These are phyloP conservation scores for Fusarium dimerum DNA, from an alignment of 2,329 filamentous ascomycete species.

Conservation along the genomic window DNA sequence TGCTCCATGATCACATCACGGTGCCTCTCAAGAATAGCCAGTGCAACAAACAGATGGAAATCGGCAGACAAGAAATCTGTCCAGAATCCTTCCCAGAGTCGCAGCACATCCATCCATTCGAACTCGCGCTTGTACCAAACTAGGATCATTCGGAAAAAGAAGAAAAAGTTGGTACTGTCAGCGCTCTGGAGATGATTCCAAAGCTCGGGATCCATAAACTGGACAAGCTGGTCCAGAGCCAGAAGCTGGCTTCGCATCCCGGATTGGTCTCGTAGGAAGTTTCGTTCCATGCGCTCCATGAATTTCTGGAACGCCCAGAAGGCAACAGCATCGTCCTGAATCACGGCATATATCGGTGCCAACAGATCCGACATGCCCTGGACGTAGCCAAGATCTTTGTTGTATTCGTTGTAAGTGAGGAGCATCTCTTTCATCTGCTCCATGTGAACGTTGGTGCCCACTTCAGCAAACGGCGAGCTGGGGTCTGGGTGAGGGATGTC, in stretches of 20 bases:
- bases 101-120: slow-evolving; percentile 80
- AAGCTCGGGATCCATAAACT: slow-evolving; percentile 93
- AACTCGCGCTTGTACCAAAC: slow-evolving; percentile 99
- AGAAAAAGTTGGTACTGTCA: slow-evolving; percentile 98
- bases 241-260: slow-evolving; percentile 93
- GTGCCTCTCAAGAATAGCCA: slow-evolving; percentile 95
- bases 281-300: slow-evolving; percentile 97
- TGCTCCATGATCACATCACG: slow-evolving; percentile 96
- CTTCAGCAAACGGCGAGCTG: slow-evolving; percentile 88
- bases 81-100: slow-evolving; percentile 92
- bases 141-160: slow-evolving; percentile 98
- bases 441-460: slow-evolving; percentile 93
- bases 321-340: slow-evolving; percentile 94
- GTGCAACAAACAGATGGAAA: slow-evolving; percentile 91
- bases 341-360: slow-evolving; percentile 92
- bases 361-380: slow-evolving; percentile 98
- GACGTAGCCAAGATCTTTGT: slow-evolving; percentile 92
- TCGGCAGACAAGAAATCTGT: slow-evolving; percentile 86
- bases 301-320: slow-evolving; percentile 97
- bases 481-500: slow-evolving; percentile 96
- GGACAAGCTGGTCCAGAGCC: slow-evolving; percentile 90
- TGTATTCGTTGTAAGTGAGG: slow-evolving; percentile 97
- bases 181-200: slow-evolving; percentile 87
- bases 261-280: slow-evolving; percentile 92
- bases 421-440: slow-evolving; percentile 99